Base-by-base conservation (phyloP, 805 yeast genomes). In the Spathaspora sp. region DNA sequence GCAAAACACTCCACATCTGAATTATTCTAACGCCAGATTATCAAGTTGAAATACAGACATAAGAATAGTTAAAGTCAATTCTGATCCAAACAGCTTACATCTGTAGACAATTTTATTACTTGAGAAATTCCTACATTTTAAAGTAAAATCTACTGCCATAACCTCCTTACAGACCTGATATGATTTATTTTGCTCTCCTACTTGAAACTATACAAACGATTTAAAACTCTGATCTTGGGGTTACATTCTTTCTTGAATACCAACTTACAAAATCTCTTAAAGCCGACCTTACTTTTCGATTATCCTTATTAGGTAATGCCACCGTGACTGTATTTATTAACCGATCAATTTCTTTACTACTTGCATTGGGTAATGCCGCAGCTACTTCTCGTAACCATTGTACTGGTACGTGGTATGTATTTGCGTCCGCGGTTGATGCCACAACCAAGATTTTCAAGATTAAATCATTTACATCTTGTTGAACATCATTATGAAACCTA, bases 231-330 rank as follows among this genome's bases (percentile, higher is more conserved):
- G 63, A 51, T 53, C 73, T 59, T 29, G 68, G 68, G 9, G 55
- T 77, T 19, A 89, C 79, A 59, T 89, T 87, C 64, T 89, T 86
- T 59, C 96, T 75, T 31, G 85, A 71, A 68, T 89, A 91, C 94
- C 97, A 88, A 50, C 78, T 82, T 40, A 89, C 82, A 63, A 92
- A 93, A 63, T 87, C 93, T 60, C 83, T 81, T 49, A 92, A 72
- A 44, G 87, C 78, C 2, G 82, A 73, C 60, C 96, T 80, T 23
- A 89, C 82, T 56, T 89, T 80, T 64, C 93, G 80, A 65, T 76
- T 83, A 66, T 90, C 92, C 60, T 81, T 85, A 20, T 85, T 81
- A 38, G 76, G 78, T 47, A 89, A 70, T 0, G 94, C 87, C 12
- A 70, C 73, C n/a, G 75, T 76, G 5, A 86, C 74, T 1, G 84